Percentiles rank a stretch among this genome's conserved stretches.
Conservation (phyloP, 2,329 filamentous ascomycete genomes). For the Coniochaeta sp. region DNA sequence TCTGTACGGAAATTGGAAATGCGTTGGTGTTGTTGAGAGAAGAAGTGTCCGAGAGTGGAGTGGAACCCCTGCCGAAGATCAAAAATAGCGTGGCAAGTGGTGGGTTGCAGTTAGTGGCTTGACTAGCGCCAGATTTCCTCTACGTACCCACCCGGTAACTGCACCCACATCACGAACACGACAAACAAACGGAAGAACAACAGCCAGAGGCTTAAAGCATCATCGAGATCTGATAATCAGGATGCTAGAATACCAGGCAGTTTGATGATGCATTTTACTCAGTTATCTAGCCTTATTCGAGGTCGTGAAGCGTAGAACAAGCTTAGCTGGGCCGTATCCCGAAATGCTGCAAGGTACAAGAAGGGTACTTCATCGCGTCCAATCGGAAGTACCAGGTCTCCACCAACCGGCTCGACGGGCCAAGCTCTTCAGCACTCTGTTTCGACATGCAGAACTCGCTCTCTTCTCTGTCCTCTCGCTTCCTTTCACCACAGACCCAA, state of each 20-base stretch:
- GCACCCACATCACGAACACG: neutral
- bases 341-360: neutral
- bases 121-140: neutral
- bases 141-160: neutral
- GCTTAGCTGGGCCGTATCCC: neutral
- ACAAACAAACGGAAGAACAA: too few species aligned
- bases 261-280: neutral
- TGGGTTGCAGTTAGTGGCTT: neutral
- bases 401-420: neutral
- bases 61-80: neutral
- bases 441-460: too few species aligned
- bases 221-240: too few species aligned
- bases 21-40: neutral
- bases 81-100: conserved; percentile 1
- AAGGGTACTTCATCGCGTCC: too few species aligned
- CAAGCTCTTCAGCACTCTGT: neutral
- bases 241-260: neutral
- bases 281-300: neutral
- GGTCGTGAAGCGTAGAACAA: neutral
- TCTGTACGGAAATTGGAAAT: too few species aligned
- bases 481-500: too few species aligned
- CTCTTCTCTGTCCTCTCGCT: too few species aligned
- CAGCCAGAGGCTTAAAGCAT: too few species aligned
- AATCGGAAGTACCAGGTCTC: neutral
- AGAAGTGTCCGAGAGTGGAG: neutral